phyloP scores from a whole-genome alignment of 768 basidiomycete genomes.

The Leucogyrophana mollusca region DNA sequence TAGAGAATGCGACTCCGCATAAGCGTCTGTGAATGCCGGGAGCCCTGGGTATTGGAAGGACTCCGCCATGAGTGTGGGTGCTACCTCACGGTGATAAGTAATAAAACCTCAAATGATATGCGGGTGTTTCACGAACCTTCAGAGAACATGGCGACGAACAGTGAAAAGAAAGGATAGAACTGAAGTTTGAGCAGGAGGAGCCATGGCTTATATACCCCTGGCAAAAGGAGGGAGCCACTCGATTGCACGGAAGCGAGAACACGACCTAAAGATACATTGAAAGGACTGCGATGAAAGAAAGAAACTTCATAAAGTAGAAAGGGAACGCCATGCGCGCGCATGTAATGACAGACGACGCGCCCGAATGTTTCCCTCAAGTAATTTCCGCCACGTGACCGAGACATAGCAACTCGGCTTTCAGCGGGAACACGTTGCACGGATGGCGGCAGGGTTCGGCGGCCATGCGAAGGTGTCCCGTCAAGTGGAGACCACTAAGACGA shows the following conservation, averaged over 20 bases:
- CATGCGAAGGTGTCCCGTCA: too few relatives aligned
- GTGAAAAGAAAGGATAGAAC: constrained; percentile 5
- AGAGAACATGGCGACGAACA: constrained; percentile 5
- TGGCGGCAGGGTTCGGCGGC: too few relatives aligned
- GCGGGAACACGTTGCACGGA: constrained; percentile 22
- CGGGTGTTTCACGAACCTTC: constrained; percentile 7
- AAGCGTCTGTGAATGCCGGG: constrained; percentile 1
- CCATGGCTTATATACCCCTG: constrained; percentile 16
- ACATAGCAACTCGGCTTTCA: constrained; percentile 24
- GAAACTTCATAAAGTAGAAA: constrained; percentile 17
- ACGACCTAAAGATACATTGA: constrained; percentile 11
- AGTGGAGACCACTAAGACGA: too few relatives aligned
- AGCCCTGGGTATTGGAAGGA: too few relatives aligned
- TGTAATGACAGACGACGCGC: neutral
- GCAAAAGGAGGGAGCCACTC: neutral
- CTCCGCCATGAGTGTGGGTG: neutral
- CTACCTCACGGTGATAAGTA: too few relatives aligned
- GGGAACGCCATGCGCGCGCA: constrained; percentile 3
- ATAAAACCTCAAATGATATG: neutral
- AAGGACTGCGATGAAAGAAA: constrained; percentile 18
- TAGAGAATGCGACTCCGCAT: neutral
- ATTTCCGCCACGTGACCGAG: constrained; percentile 16
- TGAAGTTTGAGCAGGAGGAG: neutral
- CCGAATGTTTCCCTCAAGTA: neutral
- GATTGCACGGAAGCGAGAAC: constrained; percentile 2